Evolutionary conservation across 2,329 filamentous ascomycete species (phyloP), one percentile per base, ranked within the genome.

Genomic region (Arthrobotrys sphaeroides): DNA sequence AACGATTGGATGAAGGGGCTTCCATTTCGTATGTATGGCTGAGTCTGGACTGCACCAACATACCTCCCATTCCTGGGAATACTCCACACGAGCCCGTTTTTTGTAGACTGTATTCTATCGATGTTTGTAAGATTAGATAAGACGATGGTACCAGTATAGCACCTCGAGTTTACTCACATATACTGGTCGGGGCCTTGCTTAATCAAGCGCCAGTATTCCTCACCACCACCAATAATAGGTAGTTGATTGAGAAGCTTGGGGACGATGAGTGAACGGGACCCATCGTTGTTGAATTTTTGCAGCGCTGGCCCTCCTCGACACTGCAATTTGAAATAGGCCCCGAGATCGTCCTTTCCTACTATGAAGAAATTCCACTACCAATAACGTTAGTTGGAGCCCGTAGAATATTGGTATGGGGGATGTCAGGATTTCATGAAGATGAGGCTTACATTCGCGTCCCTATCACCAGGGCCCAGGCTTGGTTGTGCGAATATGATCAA

Each of bases 311-410:
- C 67, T 38, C 68, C 68, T 16, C 51, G 31, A 16, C 38, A 49
- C 31, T 38, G 59, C 5, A 65, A n/a, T 33, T 42, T 65, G n/a
- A 31, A 70, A 5, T 16, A 7, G 16, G 10, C 12, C 1, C 51
- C 65, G 1, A 5, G 12, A 0, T 5, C 22, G 22, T 55, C 28
- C 5, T 0, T 1, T n/a, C 45, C 26, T 16, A 24, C 7, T 2
- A 10, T 12, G 4, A 51, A 61, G 5, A 69, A n/a, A 22, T 69
- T 61, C 53, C 66, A 70, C 66, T 70, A 55, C 10, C 31, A 12
- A 26, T 33, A 5, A 9, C n/a, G n/a, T n/a, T n/a, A n/a, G n/a
- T n/a, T n/a, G n/a, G n/a, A n/a, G n/a, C n/a, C n/a, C n/a, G n/a
- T n/a, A n/a, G n/a, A n/a, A n/a, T n/a, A n/a, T n/a, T n/a, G n/a